These are phyloP conservation scores for Blastocystis sp. DNA, from an alignment of 352 stramenopile genomes.

Conservation along the genomic window DNA sequence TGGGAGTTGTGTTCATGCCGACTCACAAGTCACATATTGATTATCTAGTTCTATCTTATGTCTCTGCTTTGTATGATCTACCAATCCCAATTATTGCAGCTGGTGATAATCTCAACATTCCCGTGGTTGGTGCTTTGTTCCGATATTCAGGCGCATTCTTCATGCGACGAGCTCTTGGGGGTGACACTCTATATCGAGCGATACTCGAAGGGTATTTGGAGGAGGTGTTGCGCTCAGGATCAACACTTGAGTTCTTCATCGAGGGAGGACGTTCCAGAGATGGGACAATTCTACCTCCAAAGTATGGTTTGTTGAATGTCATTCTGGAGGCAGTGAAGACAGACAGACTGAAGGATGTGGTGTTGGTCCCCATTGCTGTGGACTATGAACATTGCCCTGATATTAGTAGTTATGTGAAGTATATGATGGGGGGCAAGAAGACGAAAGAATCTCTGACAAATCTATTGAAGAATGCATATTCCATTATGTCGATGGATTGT, in stretches of 20 bases:
- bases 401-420: slow-evolving; percentile 80
- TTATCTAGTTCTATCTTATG: slow-evolving; percentile 84
- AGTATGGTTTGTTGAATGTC: slow-evolving; percentile 72
- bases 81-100: slow-evolving; percentile 79
- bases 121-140: slow-evolving; percentile 78
- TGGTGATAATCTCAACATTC: slow-evolving; percentile 82
- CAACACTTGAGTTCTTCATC: slow-evolving; percentile 83
- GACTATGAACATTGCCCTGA: slow-evolving; percentile 85
- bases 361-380: slow-evolving; percentile 81
- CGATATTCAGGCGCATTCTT: slow-evolving; percentile 83
- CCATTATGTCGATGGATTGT: slow-evolving; percentile 77
- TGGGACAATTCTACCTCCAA: slow-evolving; percentile 72
- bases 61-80: slow-evolving; percentile 83
- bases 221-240: slow-evolving; percentile 78
- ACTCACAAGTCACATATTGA: slow-evolving; percentile 84
- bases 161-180: slow-evolving; percentile 75
- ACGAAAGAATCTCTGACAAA: slow-evolving; percentile 78
- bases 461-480: slow-evolving; percentile 77
- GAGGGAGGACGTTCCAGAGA: slow-evolving; percentile 81
- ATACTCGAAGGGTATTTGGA: slow-evolving; percentile 81
- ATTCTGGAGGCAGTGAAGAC: slow-evolving; percentile 71
- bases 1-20: slow-evolving; percentile 80
- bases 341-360: slow-evolving; percentile 70
- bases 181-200: slow-evolving; percentile 66
- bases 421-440: slow-evolving; percentile 81